Evolutionary conservation across 1,284 basidiomycete species (phyloP).

Genomic region (Stygiomarasmius scandens): DNA sequence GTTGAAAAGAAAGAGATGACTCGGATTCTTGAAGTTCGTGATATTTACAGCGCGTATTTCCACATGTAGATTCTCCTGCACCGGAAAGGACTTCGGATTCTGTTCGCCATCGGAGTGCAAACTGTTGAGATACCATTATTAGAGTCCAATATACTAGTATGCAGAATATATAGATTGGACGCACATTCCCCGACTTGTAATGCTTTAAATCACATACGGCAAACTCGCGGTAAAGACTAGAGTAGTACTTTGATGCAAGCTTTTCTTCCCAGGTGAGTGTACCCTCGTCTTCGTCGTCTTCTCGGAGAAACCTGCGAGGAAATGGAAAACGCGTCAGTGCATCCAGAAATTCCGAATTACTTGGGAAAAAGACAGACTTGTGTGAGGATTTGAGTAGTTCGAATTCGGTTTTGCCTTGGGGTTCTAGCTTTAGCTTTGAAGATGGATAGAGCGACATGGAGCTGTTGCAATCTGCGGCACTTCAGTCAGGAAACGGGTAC

Average conservation of each 20-base stretch:
- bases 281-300: conserved; percentile 48
- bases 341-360: conserved; percentile 6
- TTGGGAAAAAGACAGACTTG: conserved; percentile 1
- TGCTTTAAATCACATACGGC: conserved; percentile 93
- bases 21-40: conserved; percentile 45
- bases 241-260: conserved; percentile 86
- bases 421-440: conserved; percentile 6
- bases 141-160: background rate
- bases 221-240: conserved; percentile 86
- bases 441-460: conserved; percentile 9
- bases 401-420: conserved; percentile 19
- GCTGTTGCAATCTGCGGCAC: background rate
- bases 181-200: conserved; percentile 87
- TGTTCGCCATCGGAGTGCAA: conserved; percentile 90
- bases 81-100: conserved; percentile 86
- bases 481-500: too few relatives aligned
- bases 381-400: conserved; percentile 19
- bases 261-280: conserved; percentile 73
- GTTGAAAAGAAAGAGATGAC: background rate
- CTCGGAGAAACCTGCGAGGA: conserved; percentile 73
- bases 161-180: too few relatives aligned
- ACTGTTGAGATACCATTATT: conserved; percentile 40
- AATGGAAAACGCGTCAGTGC: background rate
- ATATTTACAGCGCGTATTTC: conserved; percentile 79
- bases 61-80: conserved; percentile 85